phyloP scores from a whole-genome alignment of 768 basidiomycete species.

The Mycena amicta region DNA sequence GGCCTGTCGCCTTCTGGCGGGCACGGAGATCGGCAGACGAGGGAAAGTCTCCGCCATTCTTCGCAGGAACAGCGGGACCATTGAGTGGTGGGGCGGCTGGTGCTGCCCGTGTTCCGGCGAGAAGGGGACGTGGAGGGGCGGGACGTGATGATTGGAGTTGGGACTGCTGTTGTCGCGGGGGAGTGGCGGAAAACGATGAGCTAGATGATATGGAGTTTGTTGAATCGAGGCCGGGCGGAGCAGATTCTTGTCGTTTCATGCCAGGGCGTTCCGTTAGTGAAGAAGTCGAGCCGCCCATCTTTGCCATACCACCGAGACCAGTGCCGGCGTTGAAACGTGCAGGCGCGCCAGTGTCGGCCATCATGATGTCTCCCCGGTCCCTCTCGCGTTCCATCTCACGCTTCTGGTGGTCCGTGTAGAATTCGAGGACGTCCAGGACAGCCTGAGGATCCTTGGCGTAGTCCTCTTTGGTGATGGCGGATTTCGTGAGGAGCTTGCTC shows the following conservation, averaged over 20 bases:
- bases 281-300: conserved; percentile 41
- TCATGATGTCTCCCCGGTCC: conserved; percentile 41
- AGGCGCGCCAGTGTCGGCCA: conserved; percentile 41
- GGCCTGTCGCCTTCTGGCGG: conserved; percentile 62
- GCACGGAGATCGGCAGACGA: conserved; percentile 67
- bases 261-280: conserved; percentile 33
- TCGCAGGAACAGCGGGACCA: conserved; percentile 25
- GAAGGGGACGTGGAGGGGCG: conserved; percentile 68
- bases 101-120: conserved; percentile 56
- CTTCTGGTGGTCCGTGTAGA: conserved; percentile 97
- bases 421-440: conserved; percentile 95
- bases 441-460: conserved; percentile 97
- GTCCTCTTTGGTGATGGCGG: conserved; percentile 97
- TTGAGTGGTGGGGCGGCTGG: conserved; percentile 47
- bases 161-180: conserved; percentile 63
- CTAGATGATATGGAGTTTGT: conserved; percentile 32
- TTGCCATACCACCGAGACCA: conserved; percentile 77
- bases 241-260: conserved; percentile 50
- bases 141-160: conserved; percentile 63
- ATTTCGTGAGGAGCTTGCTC: conserved; percentile 95
- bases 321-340: conserved; percentile 90
- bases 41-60: conserved; percentile 55
- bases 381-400: conserved; percentile 68
- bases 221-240: conserved; percentile 28
- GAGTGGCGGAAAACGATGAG: conserved; percentile 37